These are phyloP conservation scores for Gossypium davidsonii DNA, from an alignment of 441 rosid species.

Conservation along the genomic window DNA sequence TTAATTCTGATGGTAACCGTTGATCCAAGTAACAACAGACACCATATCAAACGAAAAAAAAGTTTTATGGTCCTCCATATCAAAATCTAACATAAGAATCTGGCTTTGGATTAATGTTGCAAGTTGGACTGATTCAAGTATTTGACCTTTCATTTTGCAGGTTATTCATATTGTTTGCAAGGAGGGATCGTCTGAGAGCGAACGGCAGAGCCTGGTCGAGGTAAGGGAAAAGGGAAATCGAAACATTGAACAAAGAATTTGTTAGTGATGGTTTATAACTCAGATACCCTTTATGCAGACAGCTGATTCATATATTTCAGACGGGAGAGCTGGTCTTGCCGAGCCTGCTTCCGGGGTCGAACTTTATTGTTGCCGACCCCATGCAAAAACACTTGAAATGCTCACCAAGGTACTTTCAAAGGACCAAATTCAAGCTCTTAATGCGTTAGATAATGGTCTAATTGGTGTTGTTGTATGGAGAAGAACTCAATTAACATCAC, in stretches of 20 bases:
- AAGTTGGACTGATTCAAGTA: background rate
- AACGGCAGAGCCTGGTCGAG: conserved; percentile 51
- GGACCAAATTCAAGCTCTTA: conserved; percentile 49
- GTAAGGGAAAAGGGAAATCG: conserved; percentile 23
- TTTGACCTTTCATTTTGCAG: conserved; percentile 29
- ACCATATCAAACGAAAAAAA: too few species aligned
- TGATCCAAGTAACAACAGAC: too few species aligned
- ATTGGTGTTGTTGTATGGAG: conserved; percentile 93
- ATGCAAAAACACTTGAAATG: conserved; percentile 43
- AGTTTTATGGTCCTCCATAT: too few species aligned
- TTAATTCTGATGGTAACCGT: too few species aligned
- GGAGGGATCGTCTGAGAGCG: conserved; percentile 46
- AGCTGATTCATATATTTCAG: conserved; percentile 47
- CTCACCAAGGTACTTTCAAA: conserved; percentile 52
- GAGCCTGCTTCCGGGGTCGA: conserved; percentile 79
- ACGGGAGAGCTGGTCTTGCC: conserved; percentile 65
- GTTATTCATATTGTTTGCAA: conserved; percentile 60
- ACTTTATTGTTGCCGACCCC: conserved; percentile 68
- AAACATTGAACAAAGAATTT: background rate
- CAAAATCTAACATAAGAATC: background rate
- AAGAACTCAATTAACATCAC: conserved; percentile 53
- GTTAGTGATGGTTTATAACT: background rate
- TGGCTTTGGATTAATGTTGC: background rate
- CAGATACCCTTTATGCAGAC: conserved; percentile 33
- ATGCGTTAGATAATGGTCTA: conserved; percentile 61